phyloP scores from a whole-genome alignment of 192 early-diverging fungal genomes.

The Backusella macrospora region DNA sequence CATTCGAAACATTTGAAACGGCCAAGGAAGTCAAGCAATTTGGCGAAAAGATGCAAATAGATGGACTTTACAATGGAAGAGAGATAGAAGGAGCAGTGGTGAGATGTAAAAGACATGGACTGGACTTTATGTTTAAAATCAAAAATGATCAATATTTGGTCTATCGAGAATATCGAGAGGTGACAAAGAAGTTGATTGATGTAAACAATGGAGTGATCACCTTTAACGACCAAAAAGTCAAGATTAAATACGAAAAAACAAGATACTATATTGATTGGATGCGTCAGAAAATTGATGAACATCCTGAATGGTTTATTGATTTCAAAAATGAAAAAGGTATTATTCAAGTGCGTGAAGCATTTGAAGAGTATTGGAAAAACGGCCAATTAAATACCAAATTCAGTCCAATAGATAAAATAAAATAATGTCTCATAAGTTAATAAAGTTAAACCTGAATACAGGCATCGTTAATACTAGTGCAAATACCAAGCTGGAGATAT shows the following conservation, averaged over 20 bases:
- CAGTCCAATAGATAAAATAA: too few relatives aligned
- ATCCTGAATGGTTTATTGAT: constrained; percentile 68
- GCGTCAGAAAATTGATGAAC: constrained; percentile 50
- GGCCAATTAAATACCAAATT: constrained; percentile 16
- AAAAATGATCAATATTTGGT: constrained; percentile 95
- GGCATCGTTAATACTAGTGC: too few relatives aligned
- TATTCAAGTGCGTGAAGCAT: constrained; percentile 76
- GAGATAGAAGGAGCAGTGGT: constrained; percentile 94
- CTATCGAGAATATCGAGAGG: constrained; percentile 96
- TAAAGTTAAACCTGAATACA: too few relatives aligned
- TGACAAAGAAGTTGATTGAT: constrained; percentile 70
- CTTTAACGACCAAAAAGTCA: not conserved
- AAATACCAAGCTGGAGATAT: too few relatives aligned
- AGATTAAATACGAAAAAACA: constrained; percentile 59
- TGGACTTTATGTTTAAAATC: constrained; percentile 85
- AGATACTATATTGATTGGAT: constrained; percentile 80
- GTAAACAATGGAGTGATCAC: constrained; percentile 31
- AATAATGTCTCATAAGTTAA: too few relatives aligned
- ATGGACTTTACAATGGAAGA: constrained; percentile 66
- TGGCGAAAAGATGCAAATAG: constrained; percentile 64
- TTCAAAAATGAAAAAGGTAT: constrained; percentile 80
- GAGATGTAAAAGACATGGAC: constrained; percentile 58
- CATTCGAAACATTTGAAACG: constrained; percentile 56
- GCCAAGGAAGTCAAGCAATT: constrained; percentile 68
- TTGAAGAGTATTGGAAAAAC: constrained; percentile 61